Evolutionary conservation across 106 monocot genomes (phyloP).

Genomic region (Acanthochlamys bracteata): DNA sequence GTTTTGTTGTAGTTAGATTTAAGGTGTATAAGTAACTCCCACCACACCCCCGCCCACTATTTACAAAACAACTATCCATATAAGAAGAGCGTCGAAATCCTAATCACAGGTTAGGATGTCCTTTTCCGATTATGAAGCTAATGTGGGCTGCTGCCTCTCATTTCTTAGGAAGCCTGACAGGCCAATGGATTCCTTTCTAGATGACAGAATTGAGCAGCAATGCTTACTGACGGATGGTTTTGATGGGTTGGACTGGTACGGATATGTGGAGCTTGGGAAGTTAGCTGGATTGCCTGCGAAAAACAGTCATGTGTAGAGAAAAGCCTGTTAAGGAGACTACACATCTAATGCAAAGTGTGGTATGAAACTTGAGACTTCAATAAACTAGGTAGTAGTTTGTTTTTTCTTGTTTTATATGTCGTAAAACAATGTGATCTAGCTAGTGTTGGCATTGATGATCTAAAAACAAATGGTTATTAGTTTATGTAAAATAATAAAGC

Average conservation of each 20-base stretch:
- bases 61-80: too few relatives aligned
- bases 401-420: too few relatives aligned
- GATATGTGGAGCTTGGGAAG: neutral
- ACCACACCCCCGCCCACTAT: too few relatives aligned
- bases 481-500: too few relatives aligned
- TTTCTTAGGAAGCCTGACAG: neutral
- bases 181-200: neutral
- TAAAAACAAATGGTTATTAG: too few relatives aligned
- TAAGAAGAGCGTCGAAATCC: too few relatives aligned
- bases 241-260: neutral
- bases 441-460: too few relatives aligned
- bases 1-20: too few relatives aligned
- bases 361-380: neutral
- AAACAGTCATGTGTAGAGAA: neutral
- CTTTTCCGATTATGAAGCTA: neutral
- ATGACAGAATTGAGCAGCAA: neutral
- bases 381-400: too few relatives aligned
- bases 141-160: conserved; percentile 1
- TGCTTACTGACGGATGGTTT: conserved; percentile 1
- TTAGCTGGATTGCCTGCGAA: conserved; percentile 1
- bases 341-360: neutral
- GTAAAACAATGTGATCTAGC: too few relatives aligned
- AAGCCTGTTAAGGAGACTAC: conserved; percentile 3
- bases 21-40: too few relatives aligned
- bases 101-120: neutral